These are phyloP conservation scores for Peronospora belbahrii DNA, from an alignment of 352 stramenopile species.

Conservation along the genomic window DNA sequence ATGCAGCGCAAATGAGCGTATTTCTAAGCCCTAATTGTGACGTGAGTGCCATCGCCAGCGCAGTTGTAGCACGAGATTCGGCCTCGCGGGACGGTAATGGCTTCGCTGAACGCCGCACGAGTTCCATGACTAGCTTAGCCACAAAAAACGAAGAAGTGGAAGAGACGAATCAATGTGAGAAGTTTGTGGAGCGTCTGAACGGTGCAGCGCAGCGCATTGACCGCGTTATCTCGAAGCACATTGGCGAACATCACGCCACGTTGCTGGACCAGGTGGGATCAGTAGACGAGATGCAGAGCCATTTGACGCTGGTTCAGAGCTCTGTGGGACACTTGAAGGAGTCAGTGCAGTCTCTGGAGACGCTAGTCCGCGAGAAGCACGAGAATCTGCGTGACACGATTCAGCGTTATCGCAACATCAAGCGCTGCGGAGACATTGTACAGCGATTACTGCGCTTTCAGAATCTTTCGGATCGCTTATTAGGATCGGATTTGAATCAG, in stretches of 20 bases:
- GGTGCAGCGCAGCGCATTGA: constrained; percentile 65
- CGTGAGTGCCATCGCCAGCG: constrained; percentile 70
- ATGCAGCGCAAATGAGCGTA: constrained; percentile 57
- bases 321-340: constrained; percentile 62
- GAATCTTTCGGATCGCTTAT: constrained; percentile 50
- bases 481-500: constrained; percentile 35
- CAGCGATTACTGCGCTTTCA: constrained; percentile 69
- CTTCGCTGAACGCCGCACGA: constrained; percentile 9
- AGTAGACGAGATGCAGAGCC: constrained; percentile 58
- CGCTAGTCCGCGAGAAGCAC: constrained; percentile 46
- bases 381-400: constrained; percentile 50
- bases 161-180: constrained; percentile 51
- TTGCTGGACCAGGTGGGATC: constrained; percentile 70
- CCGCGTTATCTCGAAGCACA: constrained; percentile 68
- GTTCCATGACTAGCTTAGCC: constrained; percentile 12
- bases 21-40: constrained; percentile 71
- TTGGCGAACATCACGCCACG: constrained; percentile 63
- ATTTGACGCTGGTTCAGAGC: constrained; percentile 48
- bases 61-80: constrained; percentile 62
- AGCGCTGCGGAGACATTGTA: constrained; percentile 67
- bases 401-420: constrained; percentile 69
- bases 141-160: constrained; percentile 6
- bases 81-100: constrained; percentile 23
- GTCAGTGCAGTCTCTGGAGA: constrained; percentile 53
- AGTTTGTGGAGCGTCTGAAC: constrained; percentile 66